These are phyloP conservation scores for Rhodomyrtus tomentosa DNA, from an alignment of 345 rosid species.

Conservation along the genomic window DNA sequence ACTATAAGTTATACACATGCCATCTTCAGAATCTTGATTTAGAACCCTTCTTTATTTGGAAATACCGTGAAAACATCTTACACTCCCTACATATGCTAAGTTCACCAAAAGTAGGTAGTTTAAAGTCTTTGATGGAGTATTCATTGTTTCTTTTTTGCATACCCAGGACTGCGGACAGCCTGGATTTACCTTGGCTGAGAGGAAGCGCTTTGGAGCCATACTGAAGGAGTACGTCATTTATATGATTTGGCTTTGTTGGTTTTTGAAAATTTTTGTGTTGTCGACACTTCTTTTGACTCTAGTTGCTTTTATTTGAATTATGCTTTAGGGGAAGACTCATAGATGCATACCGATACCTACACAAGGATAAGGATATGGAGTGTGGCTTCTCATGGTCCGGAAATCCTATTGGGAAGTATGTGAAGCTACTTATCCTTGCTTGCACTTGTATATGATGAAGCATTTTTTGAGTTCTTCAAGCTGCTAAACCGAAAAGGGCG, in stretches of 20 bases:
- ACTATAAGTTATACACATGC: background rate
- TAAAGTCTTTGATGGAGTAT: background rate
- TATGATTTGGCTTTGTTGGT: background rate
- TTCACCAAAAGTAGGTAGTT: background rate
- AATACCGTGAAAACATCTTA: background rate
- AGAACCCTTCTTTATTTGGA: background rate
- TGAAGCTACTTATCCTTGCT: background rate
- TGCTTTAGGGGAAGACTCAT: slow-evolving; percentile 69
- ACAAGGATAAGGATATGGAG: slow-evolving; percentile 83
- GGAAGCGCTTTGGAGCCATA: slow-evolving; percentile 68
- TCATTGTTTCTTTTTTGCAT: background rate
- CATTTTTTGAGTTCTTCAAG: background rate
- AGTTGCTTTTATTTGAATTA: background rate
- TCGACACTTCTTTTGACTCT: background rate
- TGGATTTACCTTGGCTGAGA: slow-evolving; percentile 88
- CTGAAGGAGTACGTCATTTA: slow-evolving; percentile 54
- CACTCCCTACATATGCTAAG: background rate
- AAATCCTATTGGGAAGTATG: slow-evolving; percentile 86
- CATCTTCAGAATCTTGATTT: background rate
- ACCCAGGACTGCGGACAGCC: slow-evolving; percentile 92
- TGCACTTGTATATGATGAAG: background rate
- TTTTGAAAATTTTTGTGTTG: background rate
- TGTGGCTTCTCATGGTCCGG: slow-evolving; percentile 96
- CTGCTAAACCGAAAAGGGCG: background rate
- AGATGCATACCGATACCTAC: slow-evolving; percentile 76